Percentiles rank a stretch among this genome's conserved stretches.
These are phyloP conservation scores for Aquanectria penicillioides DNA, from an alignment of 2,329 filamentous ascomycete species.

Conservation along the genomic window DNA sequence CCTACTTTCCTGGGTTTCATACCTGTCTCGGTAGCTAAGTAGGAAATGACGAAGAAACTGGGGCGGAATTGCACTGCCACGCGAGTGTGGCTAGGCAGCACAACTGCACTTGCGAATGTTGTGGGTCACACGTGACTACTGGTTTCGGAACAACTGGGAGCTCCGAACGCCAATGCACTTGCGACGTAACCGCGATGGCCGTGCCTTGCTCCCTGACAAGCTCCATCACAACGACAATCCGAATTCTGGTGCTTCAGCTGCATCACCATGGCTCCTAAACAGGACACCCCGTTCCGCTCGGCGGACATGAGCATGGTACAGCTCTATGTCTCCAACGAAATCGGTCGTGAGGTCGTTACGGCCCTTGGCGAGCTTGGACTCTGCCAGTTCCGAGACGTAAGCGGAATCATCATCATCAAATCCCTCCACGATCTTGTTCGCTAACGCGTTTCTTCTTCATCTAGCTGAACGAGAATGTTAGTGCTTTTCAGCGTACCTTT, in stretches of 20 bases:
- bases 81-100: constrained; percentile 13
- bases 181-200: constrained; percentile 41
- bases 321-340: constrained; percentile 99
- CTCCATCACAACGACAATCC: constrained; percentile 42
- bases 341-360: constrained; percentile 96
- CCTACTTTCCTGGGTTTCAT: too few relatives aligned
- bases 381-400: constrained; percentile 96
- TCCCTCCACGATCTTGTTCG: constrained; percentile 14
- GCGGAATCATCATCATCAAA: constrained; percentile 48
- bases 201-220: constrained; percentile 43
- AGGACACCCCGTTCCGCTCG: constrained; percentile 99
- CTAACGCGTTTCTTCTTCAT: constrained; percentile 27
- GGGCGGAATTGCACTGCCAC: too few relatives aligned
- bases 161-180: constrained; percentile 34
- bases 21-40: too few relatives aligned
- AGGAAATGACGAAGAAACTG: too few relatives aligned
- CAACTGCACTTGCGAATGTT: too few relatives aligned
- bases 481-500: constrained; percentile 95
- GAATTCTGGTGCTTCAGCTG: constrained; percentile 44
- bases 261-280: constrained; percentile 68
- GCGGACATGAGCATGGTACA: constrained; percentile 99
- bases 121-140: constrained; percentile 38
- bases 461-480: constrained; percentile 91
- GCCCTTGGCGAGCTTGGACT: constrained; percentile 94
- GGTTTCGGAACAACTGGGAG: constrained; percentile 40